A percentile compares a stretch with the other conserved stretches of the same genome.
phyloP scores from a whole-genome alignment of 2,329 filamentous ascomycete species.

The Pyricularia sp. region DNA sequence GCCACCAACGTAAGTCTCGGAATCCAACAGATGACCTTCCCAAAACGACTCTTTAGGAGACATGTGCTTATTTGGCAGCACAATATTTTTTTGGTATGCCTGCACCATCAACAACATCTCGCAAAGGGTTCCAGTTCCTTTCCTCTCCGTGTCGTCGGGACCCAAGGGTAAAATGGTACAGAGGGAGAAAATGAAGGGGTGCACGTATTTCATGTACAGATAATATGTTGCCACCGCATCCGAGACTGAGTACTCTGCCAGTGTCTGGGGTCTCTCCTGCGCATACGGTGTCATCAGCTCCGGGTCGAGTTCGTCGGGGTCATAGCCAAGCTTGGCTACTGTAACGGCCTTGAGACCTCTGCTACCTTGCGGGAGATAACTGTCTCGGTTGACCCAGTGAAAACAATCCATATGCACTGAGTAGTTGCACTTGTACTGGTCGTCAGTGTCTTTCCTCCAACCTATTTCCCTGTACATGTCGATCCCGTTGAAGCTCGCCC shows the following conservation, averaged over 20 bases:
- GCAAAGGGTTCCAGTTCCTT: constrained; percentile 96
- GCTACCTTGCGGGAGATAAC: constrained; percentile 93
- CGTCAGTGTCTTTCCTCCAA: constrained; percentile 89
- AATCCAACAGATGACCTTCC: constrained; percentile 92
- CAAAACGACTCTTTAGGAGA: constrained; percentile 89
- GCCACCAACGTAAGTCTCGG: constrained; percentile 94
- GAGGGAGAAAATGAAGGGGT: constrained; percentile 97
- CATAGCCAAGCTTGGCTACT: constrained; percentile 94
- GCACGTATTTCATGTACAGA: constrained; percentile 99
- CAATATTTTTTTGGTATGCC: constrained; percentile 84
- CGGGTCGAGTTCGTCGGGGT: constrained; percentile 94
- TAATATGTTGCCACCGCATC: constrained; percentile 99
- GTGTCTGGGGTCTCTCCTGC: constrained; percentile 78
- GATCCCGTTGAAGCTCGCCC: constrained; percentile 88
- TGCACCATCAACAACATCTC: constrained; percentile 99
- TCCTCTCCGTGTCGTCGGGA: constrained; percentile 85
- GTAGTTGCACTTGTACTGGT: constrained; percentile 93
- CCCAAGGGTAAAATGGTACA: constrained; percentile 93
- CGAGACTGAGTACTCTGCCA: constrained; percentile 97
- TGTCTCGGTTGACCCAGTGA: constrained; percentile 97
- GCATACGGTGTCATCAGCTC: constrained; percentile 96
- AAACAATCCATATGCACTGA: constrained; percentile 99
- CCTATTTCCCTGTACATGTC: constrained; percentile 99
- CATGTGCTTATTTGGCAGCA: constrained; percentile 92
- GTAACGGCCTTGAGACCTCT: constrained; percentile 96